These are phyloP conservation scores for Staphylotrichum longicolle DNA, from an alignment of 495 filamentous ascomycete genomes.

Conservation along the genomic window DNA sequence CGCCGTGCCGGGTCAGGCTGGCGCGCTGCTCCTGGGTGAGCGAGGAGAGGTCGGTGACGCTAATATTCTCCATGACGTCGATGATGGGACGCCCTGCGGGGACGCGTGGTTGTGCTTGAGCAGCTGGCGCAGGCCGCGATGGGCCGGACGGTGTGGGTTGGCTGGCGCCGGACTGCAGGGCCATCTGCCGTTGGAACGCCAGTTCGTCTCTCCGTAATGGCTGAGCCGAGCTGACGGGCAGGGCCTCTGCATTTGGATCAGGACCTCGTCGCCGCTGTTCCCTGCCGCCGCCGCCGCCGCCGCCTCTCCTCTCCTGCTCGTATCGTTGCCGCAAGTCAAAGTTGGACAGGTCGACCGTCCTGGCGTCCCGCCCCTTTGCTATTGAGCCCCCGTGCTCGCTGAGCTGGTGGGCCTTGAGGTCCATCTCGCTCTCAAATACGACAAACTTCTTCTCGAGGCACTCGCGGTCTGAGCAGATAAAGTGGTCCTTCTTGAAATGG, in stretches of 20 bases:
- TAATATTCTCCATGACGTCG: conserved; percentile 41
- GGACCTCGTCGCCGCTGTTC: conserved; percentile 46
- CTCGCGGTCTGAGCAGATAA: conserved; percentile 76
- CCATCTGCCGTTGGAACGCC: conserved; percentile 90
- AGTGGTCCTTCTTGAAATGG: conserved; percentile 88
- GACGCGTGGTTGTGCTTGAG: conserved; percentile 22
- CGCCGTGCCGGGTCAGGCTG: conserved; percentile 68
- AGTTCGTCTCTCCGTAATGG: conserved; percentile 82
- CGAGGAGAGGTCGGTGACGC: conserved; percentile 40
- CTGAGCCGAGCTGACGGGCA: conserved; percentile 76
- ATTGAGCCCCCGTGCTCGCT: conserved; percentile 35
- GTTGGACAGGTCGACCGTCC: conserved; percentile 78
- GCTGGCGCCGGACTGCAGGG: conserved; percentile 47
- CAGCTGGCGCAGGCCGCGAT: conserved; percentile 33
- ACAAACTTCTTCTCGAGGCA: conserved; percentile 97
- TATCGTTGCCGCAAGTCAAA: conserved; percentile 79
- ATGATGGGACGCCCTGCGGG: conserved; percentile 27
- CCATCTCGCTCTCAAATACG: conserved; percentile 93
- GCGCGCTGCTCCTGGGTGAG: conserved; percentile 75
- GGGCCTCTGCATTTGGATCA: conserved; percentile 69
- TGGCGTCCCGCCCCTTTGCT: conserved; percentile 76
- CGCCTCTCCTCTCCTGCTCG: conserved; percentile 54
- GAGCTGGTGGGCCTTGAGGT: conserved; percentile 63
- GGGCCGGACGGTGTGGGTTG: conserved; percentile 30
- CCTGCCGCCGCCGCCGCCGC: conserved; percentile 41